Percentiles rank a stretch among this genome's conserved stretches.
Conservation (phyloP, 306 rosid genomes). For the Citrullus amarus region DNA sequence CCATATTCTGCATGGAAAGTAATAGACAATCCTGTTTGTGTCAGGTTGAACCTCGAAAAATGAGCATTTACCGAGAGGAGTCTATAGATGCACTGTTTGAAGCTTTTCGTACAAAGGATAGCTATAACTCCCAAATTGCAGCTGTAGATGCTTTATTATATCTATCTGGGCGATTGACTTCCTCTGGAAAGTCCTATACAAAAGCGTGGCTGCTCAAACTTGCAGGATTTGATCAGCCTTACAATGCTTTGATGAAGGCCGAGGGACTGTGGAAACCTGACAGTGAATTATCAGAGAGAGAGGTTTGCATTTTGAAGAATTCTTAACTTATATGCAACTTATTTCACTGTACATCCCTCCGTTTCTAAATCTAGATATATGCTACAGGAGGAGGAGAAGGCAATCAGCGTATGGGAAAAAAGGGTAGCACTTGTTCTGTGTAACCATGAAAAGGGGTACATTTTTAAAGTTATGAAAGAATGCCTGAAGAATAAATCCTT, state of each 20-base stretch:
- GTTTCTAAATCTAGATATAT: constrained; percentile 9
- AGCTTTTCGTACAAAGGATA: constrained; percentile 61
- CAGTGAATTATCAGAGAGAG: constrained; percentile 40
- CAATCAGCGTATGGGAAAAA: constrained; percentile 60
- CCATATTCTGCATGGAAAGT: constrained; percentile 3
- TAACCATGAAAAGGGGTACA: constrained; percentile 79
- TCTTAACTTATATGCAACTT: constrained; percentile 14
- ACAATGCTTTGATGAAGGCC: constrained; percentile 52
- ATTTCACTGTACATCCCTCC: constrained; percentile 1
- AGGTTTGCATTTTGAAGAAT: constrained; percentile 28
- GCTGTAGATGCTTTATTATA: constrained; percentile 58
- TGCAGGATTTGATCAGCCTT: constrained; percentile 82
- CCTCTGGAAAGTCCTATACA: constrained; percentile 56
- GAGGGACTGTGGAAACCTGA: constrained; percentile 36
- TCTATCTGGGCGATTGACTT: constrained; percentile 60
- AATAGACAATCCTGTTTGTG: constrained; percentile 8
- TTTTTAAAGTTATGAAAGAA: constrained; percentile 75
- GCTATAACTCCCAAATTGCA: constrained; percentile 45
- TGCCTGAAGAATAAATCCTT: constrained; percentile 63
- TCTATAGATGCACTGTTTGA: constrained; percentile 66
- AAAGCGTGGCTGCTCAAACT: constrained; percentile 79
- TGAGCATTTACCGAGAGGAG: constrained; percentile 96
- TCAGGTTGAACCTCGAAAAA: constrained; percentile 80
- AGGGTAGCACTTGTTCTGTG: constrained; percentile 67
- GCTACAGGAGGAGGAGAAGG: constrained; percentile 60